Evolutionary conservation across 352 stramenopile species (phyloP).

Genomic region (Globisporangium echinulatum): DNA sequence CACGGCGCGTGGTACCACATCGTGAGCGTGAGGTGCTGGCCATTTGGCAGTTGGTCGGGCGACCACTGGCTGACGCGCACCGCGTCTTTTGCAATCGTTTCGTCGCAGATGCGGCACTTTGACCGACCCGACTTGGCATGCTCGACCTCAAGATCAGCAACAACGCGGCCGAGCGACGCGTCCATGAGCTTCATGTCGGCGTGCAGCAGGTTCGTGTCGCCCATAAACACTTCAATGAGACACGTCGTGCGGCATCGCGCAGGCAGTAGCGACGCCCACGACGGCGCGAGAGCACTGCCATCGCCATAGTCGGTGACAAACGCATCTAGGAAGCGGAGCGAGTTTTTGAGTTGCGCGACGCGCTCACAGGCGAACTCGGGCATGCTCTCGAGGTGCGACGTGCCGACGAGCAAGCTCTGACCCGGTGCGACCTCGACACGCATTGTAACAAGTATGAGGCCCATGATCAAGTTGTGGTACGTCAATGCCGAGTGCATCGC

Average conservation of each 20-base stretch:
- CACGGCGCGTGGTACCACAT: slow-evolving; percentile 58
- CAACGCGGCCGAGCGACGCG: slow-evolving; percentile 16
- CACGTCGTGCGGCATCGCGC: slow-evolving; percentile 12
- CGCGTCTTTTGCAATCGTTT: slow-evolving; percentile 35
- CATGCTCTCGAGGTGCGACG: slow-evolving; percentile 67
- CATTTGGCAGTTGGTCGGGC: slow-evolving; percentile 39
- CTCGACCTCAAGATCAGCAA: slow-evolving; percentile 42
- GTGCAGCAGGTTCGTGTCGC: slow-evolving; percentile 62
- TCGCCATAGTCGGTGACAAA: neutral
- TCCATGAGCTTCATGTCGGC: slow-evolving; percentile 60
- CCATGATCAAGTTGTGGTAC: slow-evolving; percentile 72
- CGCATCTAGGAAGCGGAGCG: slow-evolving; percentile 38
- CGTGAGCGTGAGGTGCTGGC: slow-evolving; percentile 37
- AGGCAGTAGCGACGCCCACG: slow-evolving; percentile 16
- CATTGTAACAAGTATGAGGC: slow-evolving; percentile 54
- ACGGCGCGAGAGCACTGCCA: too few relatives aligned
- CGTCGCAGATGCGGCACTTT: slow-evolving; percentile 45
- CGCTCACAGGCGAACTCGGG: slow-evolving; percentile 38
- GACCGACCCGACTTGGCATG: slow-evolving; percentile 39
- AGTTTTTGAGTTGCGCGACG: slow-evolving; percentile 51
- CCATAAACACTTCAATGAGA: slow-evolving; percentile 67
- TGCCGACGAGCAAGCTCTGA: slow-evolving; percentile 47
- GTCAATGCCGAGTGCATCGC: slow-evolving; percentile 49
- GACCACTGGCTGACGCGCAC: slow-evolving; percentile 46
- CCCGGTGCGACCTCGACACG: slow-evolving; percentile 40